Evolutionary conservation across 129 eudicot species (phyloP).

Genomic region (Flaveria bidentis): DNA sequence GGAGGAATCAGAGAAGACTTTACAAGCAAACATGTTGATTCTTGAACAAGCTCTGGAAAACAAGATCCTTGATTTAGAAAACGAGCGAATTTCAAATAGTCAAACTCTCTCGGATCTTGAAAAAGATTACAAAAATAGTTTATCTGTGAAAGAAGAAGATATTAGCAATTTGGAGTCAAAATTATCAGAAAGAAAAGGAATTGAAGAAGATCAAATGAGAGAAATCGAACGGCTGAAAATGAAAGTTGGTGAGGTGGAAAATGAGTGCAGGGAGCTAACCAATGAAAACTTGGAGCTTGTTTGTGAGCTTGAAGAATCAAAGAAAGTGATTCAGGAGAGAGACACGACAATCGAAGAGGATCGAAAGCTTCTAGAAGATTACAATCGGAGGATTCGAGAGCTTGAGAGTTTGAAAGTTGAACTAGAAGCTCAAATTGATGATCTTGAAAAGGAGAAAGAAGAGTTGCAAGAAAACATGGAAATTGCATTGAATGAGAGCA

Average conservation of each 20-base stretch:
- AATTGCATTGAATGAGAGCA: conserved; percentile 47
- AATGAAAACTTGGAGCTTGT: conserved; percentile 65
- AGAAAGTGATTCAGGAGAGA: conserved; percentile 41
- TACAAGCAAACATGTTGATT: conserved; percentile 43
- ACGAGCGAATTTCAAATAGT: conserved; percentile 38
- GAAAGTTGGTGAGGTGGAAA: conserved; percentile 61
- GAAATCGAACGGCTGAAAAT: conserved; percentile 50
- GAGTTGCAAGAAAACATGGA: conserved; percentile 58
- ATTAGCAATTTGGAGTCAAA: conserved; percentile 51
- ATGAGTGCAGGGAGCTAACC: conserved; percentile 65
- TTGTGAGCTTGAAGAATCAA: conserved; percentile 58
- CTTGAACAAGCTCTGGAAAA: conserved; percentile 69
- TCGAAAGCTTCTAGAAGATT: conserved; percentile 42
- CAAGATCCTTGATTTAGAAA: conserved; percentile 50
- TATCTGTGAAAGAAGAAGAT: conserved; percentile 65
- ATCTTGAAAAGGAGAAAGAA: conserved; percentile 46
- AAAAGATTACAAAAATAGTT: conserved; percentile 42
- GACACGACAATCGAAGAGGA: conserved; percentile 42
- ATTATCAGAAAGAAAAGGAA: conserved; percentile 36
- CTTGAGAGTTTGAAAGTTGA: conserved; percentile 45
- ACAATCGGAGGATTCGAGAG: conserved; percentile 39
- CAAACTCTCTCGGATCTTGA: conserved; percentile 44
- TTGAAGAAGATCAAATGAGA: conserved; percentile 38
- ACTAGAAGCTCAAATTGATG: conserved; percentile 40
- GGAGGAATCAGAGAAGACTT: conserved; percentile 69